Base-by-base conservation (phyloP, 306 rosid species). In the Abrus pulchellus region DNA sequence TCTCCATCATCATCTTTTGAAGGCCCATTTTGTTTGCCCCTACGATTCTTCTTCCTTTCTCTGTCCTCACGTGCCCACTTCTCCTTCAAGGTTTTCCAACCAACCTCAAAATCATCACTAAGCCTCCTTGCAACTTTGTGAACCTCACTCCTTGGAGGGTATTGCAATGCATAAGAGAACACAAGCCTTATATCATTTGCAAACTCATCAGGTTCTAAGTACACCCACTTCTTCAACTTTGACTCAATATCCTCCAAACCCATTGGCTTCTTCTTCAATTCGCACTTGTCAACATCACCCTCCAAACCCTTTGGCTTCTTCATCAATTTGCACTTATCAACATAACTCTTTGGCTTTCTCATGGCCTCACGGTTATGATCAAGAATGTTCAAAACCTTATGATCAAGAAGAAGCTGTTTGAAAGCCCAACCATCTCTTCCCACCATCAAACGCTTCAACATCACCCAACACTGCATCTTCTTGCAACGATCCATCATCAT, bases 381-480 rank as follows among this genome's bases (percentile, higher is more conserved):
- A 20, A 20, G 20, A 20, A 20, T 20, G 20, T 20, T 20, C 20
- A 20, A 20, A 20, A 20, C 20, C 20, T 20, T 20, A 20, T 20
- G 20, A 20, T 30, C 28, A 12, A 33, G 9, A 33, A 9, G 7
- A 9, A 10, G 9, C 12, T 48, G 32, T 9, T 60, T 76, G 6
- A 83, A 53, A 52, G 68, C 62, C 67, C 72, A 50, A 0, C 53
- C 67, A 53, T 76, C 74, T 61, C 32, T 72, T 43, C 77, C 79
- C 1, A 54, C 13, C 43, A 69, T 70, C 52, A 83, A 70, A 8
- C 75, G 70, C 53, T 76, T 83, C 79, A 83, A 9, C 0, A 61
- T 40, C 5, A 9, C 52, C 75, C 79, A 52, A 44, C 86, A 76
- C 7, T 77, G 78, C 61, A 69, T 49, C 61, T 64, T 83, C 5